Conservation (phyloP, 208 protist genomes). For the Lotmaria passim region DNA sequence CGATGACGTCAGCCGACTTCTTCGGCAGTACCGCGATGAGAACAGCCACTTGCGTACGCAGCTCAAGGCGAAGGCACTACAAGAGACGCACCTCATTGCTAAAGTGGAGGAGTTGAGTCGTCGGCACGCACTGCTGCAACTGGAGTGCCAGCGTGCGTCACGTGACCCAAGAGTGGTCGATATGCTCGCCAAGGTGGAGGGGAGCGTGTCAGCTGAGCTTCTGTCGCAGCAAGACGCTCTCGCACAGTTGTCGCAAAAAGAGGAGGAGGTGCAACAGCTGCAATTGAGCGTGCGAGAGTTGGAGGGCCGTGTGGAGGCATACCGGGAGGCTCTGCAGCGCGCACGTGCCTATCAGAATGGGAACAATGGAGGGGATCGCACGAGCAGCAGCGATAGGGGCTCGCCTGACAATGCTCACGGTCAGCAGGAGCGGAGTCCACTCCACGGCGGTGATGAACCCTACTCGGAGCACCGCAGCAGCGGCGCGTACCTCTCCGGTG, state of each 20-base stretch:
- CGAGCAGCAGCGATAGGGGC: background rate
- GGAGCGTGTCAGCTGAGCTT: background rate
- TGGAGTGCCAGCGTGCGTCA: conserved; percentile 20
- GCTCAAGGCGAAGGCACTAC: conserved; percentile 49
- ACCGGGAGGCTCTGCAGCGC: conserved; percentile 46
- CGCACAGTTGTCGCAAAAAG: conserved; percentile 27
- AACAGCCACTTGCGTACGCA: conserved; percentile 68
- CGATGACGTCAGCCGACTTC: conserved; percentile 30
- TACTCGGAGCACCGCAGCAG: background rate
- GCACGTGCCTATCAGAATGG: conserved; percentile 11
- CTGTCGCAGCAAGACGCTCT: background rate
- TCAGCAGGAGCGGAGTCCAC: too few relatives aligned
- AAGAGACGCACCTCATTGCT: conserved; percentile 50
- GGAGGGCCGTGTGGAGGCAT: conserved; percentile 51
- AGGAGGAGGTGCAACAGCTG: conserved; percentile 39
- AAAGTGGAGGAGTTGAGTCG: conserved; percentile 42
- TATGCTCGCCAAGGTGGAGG: conserved; percentile 5
- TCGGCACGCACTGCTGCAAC: conserved; percentile 13
- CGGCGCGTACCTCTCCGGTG: background rate
- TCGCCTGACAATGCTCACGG: too few relatives aligned
- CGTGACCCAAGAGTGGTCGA: background rate
- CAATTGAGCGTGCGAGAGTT: conserved; percentile 45
- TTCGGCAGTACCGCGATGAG: conserved; percentile 53
- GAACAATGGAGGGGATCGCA: too few relatives aligned
- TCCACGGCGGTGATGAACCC: conserved; percentile 4